Conservation (phyloP, 2,329 filamentous ascomycete genomes). For the Torrubiella hemipterigena region DNA sequence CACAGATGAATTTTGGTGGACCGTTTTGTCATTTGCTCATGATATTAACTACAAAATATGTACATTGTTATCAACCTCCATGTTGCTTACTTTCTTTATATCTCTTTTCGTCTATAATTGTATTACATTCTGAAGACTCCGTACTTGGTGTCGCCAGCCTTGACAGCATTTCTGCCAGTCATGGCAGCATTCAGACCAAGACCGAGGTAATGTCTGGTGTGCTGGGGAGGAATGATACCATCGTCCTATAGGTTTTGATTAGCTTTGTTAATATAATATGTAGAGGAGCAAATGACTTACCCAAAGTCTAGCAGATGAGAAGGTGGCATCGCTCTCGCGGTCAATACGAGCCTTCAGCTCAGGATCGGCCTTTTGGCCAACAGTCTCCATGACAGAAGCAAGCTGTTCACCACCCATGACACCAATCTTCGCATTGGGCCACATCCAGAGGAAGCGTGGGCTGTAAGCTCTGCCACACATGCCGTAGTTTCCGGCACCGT, state of each 20-base stretch:
- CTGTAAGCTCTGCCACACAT: slow-evolving; percentile 94
- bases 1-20: no score
- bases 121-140: slow-evolving; percentile 72
- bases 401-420: slow-evolving; percentile 96
- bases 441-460: slow-evolving; percentile 90
- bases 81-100: neutral
- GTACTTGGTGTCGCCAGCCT: slow-evolving; percentile 55
- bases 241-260: slow-evolving; percentile 44
- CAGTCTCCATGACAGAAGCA: slow-evolving; percentile 85
- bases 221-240: slow-evolving; percentile 66
- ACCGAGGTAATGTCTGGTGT: slow-evolving; percentile 62
- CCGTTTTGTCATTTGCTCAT: no score
- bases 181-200: slow-evolving; percentile 61
- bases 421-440: slow-evolving; percentile 91
- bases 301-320: slow-evolving; percentile 83
- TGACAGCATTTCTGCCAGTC: slow-evolving; percentile 51
- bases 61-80: neutral
- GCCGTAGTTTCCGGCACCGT: slow-evolving; percentile 93
- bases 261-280: neutral
- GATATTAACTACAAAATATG: slow-evolving; percentile 1
- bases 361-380: slow-evolving; percentile 72
- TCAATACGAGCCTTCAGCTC: slow-evolving; percentile 78
- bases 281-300: slow-evolving; percentile 30
- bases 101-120: neutral
- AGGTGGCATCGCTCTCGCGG: slow-evolving; percentile 76